Evolutionary conservation across 768 basidiomycete genomes (phyloP), one percentile per base, ranked within the genome.

Genomic region (Coprinopsis sp.): DNA sequence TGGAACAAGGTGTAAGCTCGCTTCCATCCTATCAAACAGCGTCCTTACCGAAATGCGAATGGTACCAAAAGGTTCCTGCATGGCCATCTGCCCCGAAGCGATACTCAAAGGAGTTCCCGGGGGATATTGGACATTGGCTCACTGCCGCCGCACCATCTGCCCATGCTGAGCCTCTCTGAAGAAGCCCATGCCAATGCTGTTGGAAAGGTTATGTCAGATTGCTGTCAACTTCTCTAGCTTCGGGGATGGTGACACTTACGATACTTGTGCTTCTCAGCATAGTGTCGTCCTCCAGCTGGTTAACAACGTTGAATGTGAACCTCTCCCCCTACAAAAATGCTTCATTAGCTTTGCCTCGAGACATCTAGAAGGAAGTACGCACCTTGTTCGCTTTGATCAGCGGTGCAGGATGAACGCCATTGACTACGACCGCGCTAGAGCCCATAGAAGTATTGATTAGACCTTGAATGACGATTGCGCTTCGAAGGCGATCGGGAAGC

Each of bases 231-330:
- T 37, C 36, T 19, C 16, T 21, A n/a, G 11, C 10, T 6, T 13
- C 28, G 24, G 11, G 25, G 13, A 28, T 2, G 23, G 28, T 23
- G 25, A 28, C 8, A 53, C 73, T 48, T 37, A 78, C 78, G 24
- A 81, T 71, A 23, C 70, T 74, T 13, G 80, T 81, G 6, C 61
- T 64, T 33, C 66, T 67, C 22, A 70, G 51, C 79, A 82, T 78
- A 0, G 71, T 63, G 1, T 65, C 64, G 33, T 82, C 77, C 0
- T 61, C 66, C 21, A 81, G 63, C 11, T 55, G 22, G 49, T 78
- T 68, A 14, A 68, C 59, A 2, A 81, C 74, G 36, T 78, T 76
- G 33, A 82, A 56, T 24, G 47, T 39, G 52, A 77, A 76, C 27
- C 52, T 54, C 43, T 70, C 65, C 11, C 77, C 71, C 64, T 79